phyloP scores from a whole-genome alignment of 345 rosid species.

The Citrus reticulata region DNA sequence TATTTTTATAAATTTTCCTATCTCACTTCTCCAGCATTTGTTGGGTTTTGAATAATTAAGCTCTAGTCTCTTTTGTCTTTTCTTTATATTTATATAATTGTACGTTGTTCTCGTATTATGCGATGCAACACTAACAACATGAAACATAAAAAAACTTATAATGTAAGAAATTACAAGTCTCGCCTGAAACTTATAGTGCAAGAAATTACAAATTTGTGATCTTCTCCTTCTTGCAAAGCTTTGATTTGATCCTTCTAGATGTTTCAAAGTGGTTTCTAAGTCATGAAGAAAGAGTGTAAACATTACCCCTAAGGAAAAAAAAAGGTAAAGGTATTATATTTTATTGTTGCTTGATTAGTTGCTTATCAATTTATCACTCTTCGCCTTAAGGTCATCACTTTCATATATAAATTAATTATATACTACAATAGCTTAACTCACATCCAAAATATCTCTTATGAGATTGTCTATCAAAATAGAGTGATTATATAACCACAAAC shows the following conservation, averaged over 20 bases:
- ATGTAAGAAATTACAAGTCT: too few species aligned
- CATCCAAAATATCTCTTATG: too few species aligned
- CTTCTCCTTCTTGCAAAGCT: not conserved
- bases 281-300: not conserved
- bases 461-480: too few species aligned
- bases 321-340: not conserved
- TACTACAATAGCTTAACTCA: too few species aligned
- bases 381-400: not conserved
- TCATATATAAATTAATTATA: too few species aligned
- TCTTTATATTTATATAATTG: not conserved
- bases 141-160: too few species aligned
- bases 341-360: not conserved
- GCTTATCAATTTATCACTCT: not conserved
- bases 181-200: too few species aligned
- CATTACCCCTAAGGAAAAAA: not conserved
- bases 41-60: not conserved
- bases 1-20: not conserved
- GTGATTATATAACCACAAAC: too few species aligned
- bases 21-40: not conserved
- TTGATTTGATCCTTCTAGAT: not conserved
- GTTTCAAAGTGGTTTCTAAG: not conserved
- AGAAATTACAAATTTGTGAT: too few species aligned
- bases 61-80: not conserved
- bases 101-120: too few species aligned
- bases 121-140: too few species aligned